Evolutionary conservation across 73 alveolate species (phyloP).

Genomic region (Uronychia setigera): DNA sequence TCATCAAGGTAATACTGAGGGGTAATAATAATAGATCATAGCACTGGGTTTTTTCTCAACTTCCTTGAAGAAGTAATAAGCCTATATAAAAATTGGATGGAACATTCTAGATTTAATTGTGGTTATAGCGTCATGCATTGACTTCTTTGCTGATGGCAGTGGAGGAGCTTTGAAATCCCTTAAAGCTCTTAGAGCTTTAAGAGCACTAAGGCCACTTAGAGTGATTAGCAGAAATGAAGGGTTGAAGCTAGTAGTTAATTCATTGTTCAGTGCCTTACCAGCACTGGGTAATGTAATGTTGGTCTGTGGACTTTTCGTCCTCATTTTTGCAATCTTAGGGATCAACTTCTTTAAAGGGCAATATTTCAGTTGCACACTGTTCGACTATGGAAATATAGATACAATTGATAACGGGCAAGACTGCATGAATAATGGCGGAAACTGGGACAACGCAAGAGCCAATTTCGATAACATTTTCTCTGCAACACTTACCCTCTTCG

Average conservation of each 20-base stretch:
- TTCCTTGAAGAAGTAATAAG: background rate
- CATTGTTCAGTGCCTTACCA: slow-evolving; percentile 43
- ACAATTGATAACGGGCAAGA: slow-evolving; percentile 1
- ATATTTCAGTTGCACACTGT: slow-evolving; percentile 6
- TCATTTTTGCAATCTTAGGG: slow-evolving; percentile 58
- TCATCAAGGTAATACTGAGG: no score
- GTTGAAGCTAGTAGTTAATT: slow-evolving; percentile 34
- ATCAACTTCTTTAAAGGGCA: slow-evolving; percentile 40
- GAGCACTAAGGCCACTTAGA: slow-evolving; percentile 57
- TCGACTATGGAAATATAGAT: background rate
- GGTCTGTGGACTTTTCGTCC: slow-evolving; percentile 28
- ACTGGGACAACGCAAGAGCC: slow-evolving; percentile 27
- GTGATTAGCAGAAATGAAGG: slow-evolving; percentile 43
- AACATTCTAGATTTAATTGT: slow-evolving; percentile 8
- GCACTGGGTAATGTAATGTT: slow-evolving; percentile 42
- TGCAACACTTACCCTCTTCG: slow-evolving; percentile 38
- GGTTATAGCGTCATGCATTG: background rate
- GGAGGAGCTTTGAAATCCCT: slow-evolving; percentile 19
- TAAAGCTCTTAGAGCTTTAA: slow-evolving; percentile 54
- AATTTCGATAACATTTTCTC: slow-evolving; percentile 45
- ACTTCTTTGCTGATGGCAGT: no score
- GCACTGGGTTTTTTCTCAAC: no score
- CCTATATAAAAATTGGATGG: slow-evolving; percentile 5
- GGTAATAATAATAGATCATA: no score
- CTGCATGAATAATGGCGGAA: slow-evolving; percentile 38